Base-by-base conservation (phyloP, 805 yeast genomes). In the Cyberlindnera mycetangii region DNA sequence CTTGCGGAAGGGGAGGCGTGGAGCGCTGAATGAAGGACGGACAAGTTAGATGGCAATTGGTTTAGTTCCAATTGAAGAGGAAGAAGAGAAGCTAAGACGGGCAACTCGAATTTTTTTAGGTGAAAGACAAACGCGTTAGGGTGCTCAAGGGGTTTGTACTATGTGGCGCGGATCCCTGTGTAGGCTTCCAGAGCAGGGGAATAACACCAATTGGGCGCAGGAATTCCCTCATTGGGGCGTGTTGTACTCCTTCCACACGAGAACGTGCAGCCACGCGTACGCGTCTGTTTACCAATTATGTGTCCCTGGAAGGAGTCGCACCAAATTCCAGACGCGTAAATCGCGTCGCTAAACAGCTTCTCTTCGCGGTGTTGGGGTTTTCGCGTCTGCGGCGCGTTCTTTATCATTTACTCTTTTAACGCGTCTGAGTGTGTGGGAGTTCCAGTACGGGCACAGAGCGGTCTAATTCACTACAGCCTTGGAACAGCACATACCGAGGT, bases 21-120 rank as follows among this genome's bases (percentile, higher is more conserved):
- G n/a, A n/a, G n/a, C n/a, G n/a, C n/a, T n/a, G 32, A 9, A 6
- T 9, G 15, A 44, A 35, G 21, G 48, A 45, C 21, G 18, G 50
- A 37, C 47, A 22, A 39, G 45, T 45, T 44, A 44, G 47, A 27
- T 18, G 36, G 20, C 16, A 9, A 8, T n/a, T 35, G 27, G 5
- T 7, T 33, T 33, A 14, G 14, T 17, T 32, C n/a, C 16, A 9
- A 19, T n/a, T 7, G 37, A 20, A 14, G 24, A 16, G 27, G 19
- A 27, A 19, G n/a, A 16, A 5, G n/a, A 33, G 9, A 17, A 15
- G 30, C 12, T 7, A 32, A n/a, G n/a, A 32, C 19, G 24, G 19
- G 14, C 30, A 15, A 24, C 30, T 18, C 18, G 38, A 10, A 7
- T 18, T 15, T 7, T n/a, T 6, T 19, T 19, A 15, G 7, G 32